Percentiles rank a stretch among this genome's conserved stretches.
Evolutionary conservation across 345 rosid genomes (phyloP).

Genomic region (Eutrema yunnanense): DNA sequence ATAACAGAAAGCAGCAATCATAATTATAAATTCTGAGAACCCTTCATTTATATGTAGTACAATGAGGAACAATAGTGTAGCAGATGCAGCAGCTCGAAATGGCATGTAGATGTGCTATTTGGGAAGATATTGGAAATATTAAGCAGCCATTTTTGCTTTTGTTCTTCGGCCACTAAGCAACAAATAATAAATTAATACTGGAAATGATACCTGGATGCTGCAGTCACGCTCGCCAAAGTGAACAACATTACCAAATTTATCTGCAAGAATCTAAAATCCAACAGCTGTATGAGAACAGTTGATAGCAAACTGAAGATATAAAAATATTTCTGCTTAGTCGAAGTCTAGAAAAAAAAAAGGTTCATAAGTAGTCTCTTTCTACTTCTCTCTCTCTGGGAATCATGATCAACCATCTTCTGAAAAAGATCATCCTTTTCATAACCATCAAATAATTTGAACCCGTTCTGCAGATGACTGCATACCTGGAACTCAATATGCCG

Average conservation of each 20-base stretch:
- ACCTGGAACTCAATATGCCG: slow-evolving; percentile 99
- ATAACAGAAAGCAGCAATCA: neutral
- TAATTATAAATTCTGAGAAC: neutral
- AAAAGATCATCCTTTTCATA: neutral
- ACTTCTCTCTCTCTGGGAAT: neutral
- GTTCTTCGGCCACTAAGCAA: neutral
- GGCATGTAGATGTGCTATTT: neutral
- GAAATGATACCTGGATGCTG: slow-evolving; percentile 81
- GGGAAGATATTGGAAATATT: neutral
- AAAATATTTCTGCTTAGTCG: neutral
- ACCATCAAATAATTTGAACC: neutral
- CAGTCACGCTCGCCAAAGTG: slow-evolving; percentile 99
- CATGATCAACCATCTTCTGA: neutral
- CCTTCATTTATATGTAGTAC: neutral
- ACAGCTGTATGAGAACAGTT: slow-evolving; percentile 7
- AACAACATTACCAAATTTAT: slow-evolving; percentile 92
- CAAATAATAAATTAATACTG: neutral
- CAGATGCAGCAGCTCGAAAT: neutral
- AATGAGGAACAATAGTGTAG: neutral
- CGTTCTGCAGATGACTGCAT: slow-evolving; percentile 5
- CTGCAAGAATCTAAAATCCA: slow-evolving; percentile 81
- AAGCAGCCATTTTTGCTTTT: neutral
- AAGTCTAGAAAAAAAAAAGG: neutral
- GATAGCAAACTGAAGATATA: neutral
- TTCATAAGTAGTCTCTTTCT: too few relatives aligned